Percentiles rank a stretch among this genome's conserved stretches.
These are phyloP conservation scores for Pichia sp. DNA, from an alignment of 1,139 yeast genomes.

Conservation along the genomic window DNA sequence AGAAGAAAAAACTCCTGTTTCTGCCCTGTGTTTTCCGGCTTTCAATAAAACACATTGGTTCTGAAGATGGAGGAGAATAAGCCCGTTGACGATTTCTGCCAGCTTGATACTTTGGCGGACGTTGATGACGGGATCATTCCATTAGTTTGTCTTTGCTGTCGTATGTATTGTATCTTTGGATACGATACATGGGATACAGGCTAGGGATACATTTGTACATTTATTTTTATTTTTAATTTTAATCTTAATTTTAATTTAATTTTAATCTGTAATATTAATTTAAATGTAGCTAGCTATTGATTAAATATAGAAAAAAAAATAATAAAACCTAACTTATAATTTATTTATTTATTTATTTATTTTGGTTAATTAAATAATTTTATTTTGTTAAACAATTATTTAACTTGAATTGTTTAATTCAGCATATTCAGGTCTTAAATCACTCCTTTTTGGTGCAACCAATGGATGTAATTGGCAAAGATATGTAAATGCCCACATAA, in stretches of 20 bases:
- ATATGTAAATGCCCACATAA: constrained; percentile 94
- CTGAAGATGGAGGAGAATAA: constrained; percentile 64
- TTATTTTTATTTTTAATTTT: not conserved
- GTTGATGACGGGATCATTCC: constrained; percentile 24
- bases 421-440: constrained; percentile 66
- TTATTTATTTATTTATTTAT: no score
- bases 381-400: not conserved
- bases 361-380: no score
- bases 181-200: not conserved
- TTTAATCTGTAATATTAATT: not conserved
- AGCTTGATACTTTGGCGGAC: constrained; percentile 29
- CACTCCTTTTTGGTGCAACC: constrained; percentile 74
- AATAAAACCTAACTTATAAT: no score
- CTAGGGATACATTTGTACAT: constrained; percentile 6
- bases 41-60: constrained; percentile 52
- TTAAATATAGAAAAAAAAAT: no score
- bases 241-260: not conserved
- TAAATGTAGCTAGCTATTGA: no score
- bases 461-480: constrained; percentile 76
- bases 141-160: constrained; percentile 1
- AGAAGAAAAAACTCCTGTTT: constrained; percentile 45
- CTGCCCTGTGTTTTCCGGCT: constrained; percentile 57
- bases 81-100: constrained; percentile 35
- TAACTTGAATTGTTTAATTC: constrained; percentile 18
- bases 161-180: not conserved